Conservation (phyloP, 306 rosid species). For the Castanea crenata region DNA sequence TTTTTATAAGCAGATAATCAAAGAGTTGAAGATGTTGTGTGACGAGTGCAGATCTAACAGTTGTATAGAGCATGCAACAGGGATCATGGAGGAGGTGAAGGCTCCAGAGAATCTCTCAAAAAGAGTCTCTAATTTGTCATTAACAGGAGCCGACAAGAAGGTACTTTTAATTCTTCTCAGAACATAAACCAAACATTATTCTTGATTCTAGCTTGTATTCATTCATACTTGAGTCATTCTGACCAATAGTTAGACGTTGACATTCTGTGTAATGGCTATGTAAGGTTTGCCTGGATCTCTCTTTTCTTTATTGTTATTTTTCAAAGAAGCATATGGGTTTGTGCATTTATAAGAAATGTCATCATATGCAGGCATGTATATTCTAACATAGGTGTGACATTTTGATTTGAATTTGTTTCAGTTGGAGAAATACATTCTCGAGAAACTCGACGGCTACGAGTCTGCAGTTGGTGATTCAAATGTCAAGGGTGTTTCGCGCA, state of each 20-base stretch:
- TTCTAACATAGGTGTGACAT: background rate
- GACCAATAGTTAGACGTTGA: no score
- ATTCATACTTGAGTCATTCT: background rate
- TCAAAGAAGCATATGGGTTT: no score
- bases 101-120: constrained; percentile 53
- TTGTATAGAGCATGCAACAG: constrained; percentile 57
- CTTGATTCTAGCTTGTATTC: background rate
- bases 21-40: constrained; percentile 45
- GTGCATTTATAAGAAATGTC: background rate
- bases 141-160: constrained; percentile 43
- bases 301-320: no score
- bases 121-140: constrained; percentile 34
- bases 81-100: constrained; percentile 53
- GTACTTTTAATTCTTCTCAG: constrained; percentile 12
- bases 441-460: constrained; percentile 45
- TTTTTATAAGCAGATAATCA: constrained; percentile 25
- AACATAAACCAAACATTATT: background rate
- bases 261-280: background rate
- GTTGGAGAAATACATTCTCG: constrained; percentile 46
- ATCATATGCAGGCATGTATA: background rate
- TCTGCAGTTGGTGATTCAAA: constrained; percentile 35
- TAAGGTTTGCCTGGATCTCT: background rate
- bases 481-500: constrained; percentile 33
- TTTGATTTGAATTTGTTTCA: constrained; percentile 11
- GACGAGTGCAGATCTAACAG: constrained; percentile 53